Percentiles rank a stretch among this genome's conserved stretches.
Conservation (phyloP, 2,329 filamentous ascomycete species). For the Pseudocercospora musae region DNA sequence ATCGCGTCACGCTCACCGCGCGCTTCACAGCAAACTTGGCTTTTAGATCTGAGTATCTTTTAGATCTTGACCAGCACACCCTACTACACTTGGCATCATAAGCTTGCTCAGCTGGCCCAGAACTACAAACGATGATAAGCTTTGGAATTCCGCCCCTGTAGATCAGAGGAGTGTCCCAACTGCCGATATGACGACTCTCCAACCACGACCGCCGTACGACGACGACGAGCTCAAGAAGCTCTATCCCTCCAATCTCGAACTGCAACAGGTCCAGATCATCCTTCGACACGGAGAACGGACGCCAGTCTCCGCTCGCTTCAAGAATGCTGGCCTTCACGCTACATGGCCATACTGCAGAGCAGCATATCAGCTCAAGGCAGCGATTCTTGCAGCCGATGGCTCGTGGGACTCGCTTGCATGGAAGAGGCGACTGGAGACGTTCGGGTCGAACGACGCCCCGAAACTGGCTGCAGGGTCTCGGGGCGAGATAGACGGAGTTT, state of each 20-base stretch:
- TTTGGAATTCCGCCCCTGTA: not conserved
- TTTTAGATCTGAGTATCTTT: too few relatives aligned
- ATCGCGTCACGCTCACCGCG: not conserved
- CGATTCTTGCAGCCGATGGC: slow-evolving; percentile 55
- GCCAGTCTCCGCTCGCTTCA: slow-evolving; percentile 83
- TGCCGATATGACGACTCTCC: slow-evolving; percentile 70
- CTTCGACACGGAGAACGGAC: slow-evolving; percentile 60
- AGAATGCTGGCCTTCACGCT: slow-evolving; percentile 53
- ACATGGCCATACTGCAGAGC: slow-evolving; percentile 90
- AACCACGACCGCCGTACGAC: slow-evolving; percentile 72
- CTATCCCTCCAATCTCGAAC: slow-evolving; percentile 75
- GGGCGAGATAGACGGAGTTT: slow-evolving; percentile 74
- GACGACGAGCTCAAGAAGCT: slow-evolving; percentile 74
- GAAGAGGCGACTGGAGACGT: slow-evolving; percentile 76
- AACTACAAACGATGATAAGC: slow-evolving; percentile 12
- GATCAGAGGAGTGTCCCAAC: slow-evolving; percentile 1
- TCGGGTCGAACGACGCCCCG: slow-evolving; percentile 60
- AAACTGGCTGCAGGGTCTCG: slow-evolving; percentile 64
- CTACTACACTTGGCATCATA: not conserved
- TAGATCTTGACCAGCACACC: not conserved
- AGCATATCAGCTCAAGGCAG: slow-evolving; percentile 66
- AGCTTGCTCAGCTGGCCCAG: not conserved
- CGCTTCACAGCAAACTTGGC: not conserved
- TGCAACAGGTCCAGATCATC: slow-evolving; percentile 87
- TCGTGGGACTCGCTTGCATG: slow-evolving; percentile 60